Base-by-base conservation (phyloP, 2,329 filamentous ascomycete genomes). In the Alternaria burnsii region DNA sequence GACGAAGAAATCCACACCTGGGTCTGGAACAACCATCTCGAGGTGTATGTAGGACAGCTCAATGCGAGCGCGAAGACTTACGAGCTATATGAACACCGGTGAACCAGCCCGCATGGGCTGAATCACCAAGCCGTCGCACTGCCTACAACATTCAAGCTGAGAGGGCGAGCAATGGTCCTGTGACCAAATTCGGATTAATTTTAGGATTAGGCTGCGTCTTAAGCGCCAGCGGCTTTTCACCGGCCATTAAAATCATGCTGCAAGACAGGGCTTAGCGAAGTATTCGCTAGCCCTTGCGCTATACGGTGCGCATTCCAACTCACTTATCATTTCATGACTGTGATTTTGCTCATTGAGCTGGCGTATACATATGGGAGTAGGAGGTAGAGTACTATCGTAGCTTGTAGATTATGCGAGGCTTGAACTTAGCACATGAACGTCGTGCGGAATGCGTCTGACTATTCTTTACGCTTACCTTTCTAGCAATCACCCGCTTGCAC, bases 261-360 rank as follows among this genome's bases (percentile, higher is more conserved):
- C 36, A 8, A 8, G 36, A 38, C 36, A 18, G 36, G 16, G 16
- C 16, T 2, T 38, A 38, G 36, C 3, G 8, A 38, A n/a, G 9
- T 0, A 0, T 9, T 38, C 36, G 36, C 36, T 38, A 38, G 36
- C 1, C 36, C 36, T 38, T 38, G 36, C 8, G 7, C 16, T 18
- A 8, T n/a, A 2, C 4, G 5, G 16, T n/a, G 36, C 3, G n/a
- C 0, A 8, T n/a, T 38, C 9, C 8, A n/a, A 3, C 16, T 18
- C 3, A n/a, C 7, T 1, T 0, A 16, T 38, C 14, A 38, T n/a
- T 38, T 18, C n/a, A 6, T 20, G 38, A 0, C 0, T 3, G 12
- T 16, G 32, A 1, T 36, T 5, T 14, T 14, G 11, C 12, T 36
- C 4, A 16, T 14, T 36, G 5, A 14, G 11, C 32, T 14, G 12